A percentile compares a stretch with the other conserved stretches of the same genome.
Evolutionary conservation across 2,329 filamentous ascomycete genomes (phyloP).

Genomic region (Fusarium multiceps): DNA sequence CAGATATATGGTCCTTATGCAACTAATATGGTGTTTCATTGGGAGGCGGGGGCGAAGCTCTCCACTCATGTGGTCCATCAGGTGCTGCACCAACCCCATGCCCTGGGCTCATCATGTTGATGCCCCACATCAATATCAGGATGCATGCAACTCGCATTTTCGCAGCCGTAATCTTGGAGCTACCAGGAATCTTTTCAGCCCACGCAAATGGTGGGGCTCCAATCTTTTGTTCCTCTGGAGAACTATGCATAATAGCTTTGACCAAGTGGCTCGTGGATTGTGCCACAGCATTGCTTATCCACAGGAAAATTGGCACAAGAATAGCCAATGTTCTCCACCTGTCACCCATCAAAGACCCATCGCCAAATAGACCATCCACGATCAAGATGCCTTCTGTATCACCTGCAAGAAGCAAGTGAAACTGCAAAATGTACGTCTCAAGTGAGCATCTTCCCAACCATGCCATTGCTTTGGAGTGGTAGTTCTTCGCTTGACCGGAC

Average conservation of each 20-base stretch:
- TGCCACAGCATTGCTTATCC: slow-evolving; percentile 39
- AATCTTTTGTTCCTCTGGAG: neutral
- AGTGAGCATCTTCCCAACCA: slow-evolving; percentile 67
- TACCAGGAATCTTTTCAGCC: neutral
- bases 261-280: slow-evolving; percentile 30
- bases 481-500: slow-evolving; percentile 19
- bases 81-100: neutral
- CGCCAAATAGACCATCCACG: slow-evolving; percentile 35
- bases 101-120: neutral
- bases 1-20: neutral
- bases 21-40: neutral
- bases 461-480: slow-evolving; percentile 55
- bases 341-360: slow-evolving; percentile 37
- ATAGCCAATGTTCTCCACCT: slow-evolving; percentile 41
- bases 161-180: neutral
- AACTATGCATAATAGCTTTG: neutral
- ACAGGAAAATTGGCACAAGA: slow-evolving; percentile 43
- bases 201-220: neutral
- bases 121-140: neutral
- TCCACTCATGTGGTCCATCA: neutral
- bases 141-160: neutral
- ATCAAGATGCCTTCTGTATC: slow-evolving; percentile 64
- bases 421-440: slow-evolving; percentile 69
- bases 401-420: slow-evolving; percentile 70
- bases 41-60: no score